Conservation (phyloP, 352 stramenopile genomes). For the Pythium monospermum region DNA sequence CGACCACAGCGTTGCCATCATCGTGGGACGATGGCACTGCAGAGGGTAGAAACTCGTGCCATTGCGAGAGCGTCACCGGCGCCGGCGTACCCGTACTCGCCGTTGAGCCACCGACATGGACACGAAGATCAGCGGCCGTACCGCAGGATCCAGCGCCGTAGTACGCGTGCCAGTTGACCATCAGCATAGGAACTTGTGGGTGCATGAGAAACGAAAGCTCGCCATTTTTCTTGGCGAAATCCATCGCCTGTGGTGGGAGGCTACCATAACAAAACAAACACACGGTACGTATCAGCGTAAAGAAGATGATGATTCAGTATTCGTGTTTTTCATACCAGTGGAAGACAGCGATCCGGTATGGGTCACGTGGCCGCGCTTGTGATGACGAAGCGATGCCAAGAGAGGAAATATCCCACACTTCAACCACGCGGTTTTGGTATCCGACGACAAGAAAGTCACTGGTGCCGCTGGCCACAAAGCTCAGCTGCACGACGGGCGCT, state of each 20-base stretch:
- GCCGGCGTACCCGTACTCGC: background rate
- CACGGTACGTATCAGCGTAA: background rate
- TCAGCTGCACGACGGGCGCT: conserved; percentile 41
- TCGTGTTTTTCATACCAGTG: conserved; percentile 21
- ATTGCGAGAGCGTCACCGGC: conserved; percentile 13
- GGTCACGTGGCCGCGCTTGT: conserved; percentile 19
- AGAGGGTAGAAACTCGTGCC: conserved; percentile 13
- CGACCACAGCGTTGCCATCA: conserved; percentile 10
- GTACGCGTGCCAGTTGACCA: conserved; percentile 39
- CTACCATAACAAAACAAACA: conserved; percentile 15
- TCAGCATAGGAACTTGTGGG: conserved; percentile 31
- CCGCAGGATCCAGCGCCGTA: conserved; percentile 7
- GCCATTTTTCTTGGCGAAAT: conserved; percentile 51
- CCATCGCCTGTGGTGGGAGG: conserved; percentile 30
- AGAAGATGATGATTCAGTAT: background rate
- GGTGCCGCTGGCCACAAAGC: conserved; percentile 25
- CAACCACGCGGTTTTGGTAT: conserved; percentile 53
- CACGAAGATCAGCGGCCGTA: conserved; percentile 4
- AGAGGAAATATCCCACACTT: conserved; percentile 38
- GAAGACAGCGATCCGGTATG: conserved; percentile 24
- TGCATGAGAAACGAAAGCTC: conserved; percentile 43
- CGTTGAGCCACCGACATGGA: too few species aligned
- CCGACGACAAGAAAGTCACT: conserved; percentile 33
- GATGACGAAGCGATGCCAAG: background rate
- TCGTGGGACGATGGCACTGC: conserved; percentile 8